Percentiles rank a stretch among this genome's conserved stretches.
These are phyloP conservation scores for Rhizomucor pusillus DNA, from an alignment of 371 early-diverging fungal species.

Conservation along the genomic window DNA sequence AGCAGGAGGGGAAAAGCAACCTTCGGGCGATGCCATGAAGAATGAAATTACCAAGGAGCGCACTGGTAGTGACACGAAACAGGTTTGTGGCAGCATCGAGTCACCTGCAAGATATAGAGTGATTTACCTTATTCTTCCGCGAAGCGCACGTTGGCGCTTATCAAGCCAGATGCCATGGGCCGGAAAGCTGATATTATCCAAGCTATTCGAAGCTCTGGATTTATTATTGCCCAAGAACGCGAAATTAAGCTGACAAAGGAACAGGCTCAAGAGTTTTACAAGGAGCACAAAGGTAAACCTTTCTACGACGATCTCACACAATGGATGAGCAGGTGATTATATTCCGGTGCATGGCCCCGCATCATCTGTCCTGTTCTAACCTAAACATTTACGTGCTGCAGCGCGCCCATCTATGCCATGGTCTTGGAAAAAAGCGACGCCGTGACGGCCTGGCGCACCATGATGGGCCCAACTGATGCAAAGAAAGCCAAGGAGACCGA, in stretches of 20 bases:
- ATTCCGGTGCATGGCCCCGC: no score
- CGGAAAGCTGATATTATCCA: conserved; percentile 60
- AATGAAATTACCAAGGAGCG: neutral
- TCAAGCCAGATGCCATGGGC: conserved; percentile 36
- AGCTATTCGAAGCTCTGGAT: conserved; percentile 53
- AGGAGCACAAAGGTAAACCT: conserved; percentile 64
- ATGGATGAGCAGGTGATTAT: conserved; percentile 71
- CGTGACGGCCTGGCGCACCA: conserved; percentile 63
- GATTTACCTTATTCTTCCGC: no score
- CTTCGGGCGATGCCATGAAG: neutral
- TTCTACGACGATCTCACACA: conserved; percentile 66
- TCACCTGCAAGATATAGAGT: no score
- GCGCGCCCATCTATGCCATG: conserved; percentile 65
- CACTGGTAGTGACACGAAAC: no score
- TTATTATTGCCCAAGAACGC: conserved; percentile 56
- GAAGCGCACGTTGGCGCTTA: conserved; percentile 24
- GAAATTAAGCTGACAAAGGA: conserved; percentile 52
- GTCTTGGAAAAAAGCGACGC: conserved; percentile 67
- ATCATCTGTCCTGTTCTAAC: neutral
- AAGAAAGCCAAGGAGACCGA: conserved; percentile 55
- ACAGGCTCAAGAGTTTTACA: conserved; percentile 63
- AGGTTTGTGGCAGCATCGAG: no score
- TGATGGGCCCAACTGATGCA: conserved; percentile 77
- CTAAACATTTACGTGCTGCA: conserved; percentile 10
- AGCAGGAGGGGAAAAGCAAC: no score